phyloP scores from a whole-genome alignment of 164 flowering plant species.

The Cinnamomum chago region DNA sequence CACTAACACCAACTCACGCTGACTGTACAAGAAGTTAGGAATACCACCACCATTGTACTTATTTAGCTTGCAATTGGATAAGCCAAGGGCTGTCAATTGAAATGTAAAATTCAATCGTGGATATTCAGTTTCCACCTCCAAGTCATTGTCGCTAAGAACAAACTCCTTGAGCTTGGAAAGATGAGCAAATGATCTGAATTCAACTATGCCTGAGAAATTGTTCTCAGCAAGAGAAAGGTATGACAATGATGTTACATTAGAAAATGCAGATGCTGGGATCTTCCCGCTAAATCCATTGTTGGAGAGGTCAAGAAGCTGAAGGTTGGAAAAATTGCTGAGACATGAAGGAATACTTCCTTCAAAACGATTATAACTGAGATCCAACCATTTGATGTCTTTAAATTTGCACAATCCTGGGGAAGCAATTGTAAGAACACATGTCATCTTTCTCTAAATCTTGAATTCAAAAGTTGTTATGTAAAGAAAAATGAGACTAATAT shows the following conservation, averaged over 20 bases:
- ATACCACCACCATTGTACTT: not conserved
- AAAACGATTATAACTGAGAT: not conserved
- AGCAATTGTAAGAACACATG: not conserved
- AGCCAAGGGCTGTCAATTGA: conserved; percentile 2
- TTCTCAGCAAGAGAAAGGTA: not conserved
- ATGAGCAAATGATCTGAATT: not conserved
- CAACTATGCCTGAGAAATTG: not conserved
- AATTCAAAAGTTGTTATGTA: not conserved
- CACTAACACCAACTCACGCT: not conserved
- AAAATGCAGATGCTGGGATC: not conserved
- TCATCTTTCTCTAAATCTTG: not conserved
- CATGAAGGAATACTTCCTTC: conserved; percentile 9
- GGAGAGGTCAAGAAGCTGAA: conserved; percentile 5
- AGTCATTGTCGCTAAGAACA: not conserved
- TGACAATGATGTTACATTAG: not conserved
- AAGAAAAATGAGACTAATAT: too few species aligned
- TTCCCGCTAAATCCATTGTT: not conserved
- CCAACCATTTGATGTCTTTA: conserved; percentile 4
- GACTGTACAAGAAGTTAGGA: conserved; percentile 9
- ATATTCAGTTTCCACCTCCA: conserved; percentile 1
- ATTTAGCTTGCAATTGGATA: conserved; percentile 6
- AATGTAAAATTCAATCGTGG: conserved; percentile 1
- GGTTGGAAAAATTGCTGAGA: conserved; percentile 4
- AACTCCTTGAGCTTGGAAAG: not conserved
- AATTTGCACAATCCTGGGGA: conserved; percentile 10